phyloP scores from a whole-genome alignment of 2,329 filamentous ascomycete genomes.

The Annulohypoxylon truncatum region DNA sequence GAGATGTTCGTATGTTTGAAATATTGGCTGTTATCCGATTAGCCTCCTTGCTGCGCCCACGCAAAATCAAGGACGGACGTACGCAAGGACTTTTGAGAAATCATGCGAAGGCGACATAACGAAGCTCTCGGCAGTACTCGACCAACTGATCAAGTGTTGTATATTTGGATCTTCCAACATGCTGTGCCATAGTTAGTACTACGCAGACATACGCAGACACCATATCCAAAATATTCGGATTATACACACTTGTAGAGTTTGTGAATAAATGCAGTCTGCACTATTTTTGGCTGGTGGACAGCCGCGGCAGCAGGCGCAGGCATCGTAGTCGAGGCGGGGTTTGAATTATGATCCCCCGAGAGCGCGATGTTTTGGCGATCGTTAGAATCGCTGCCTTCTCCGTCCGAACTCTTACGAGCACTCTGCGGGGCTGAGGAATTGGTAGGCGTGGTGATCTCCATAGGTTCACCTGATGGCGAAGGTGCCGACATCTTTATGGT shows the following conservation, averaged over 20 bases:
- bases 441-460: slow-evolving; percentile 69
- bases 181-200: slow-evolving; percentile 60
- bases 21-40: slow-evolving; percentile 76
- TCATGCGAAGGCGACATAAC: slow-evolving; percentile 98
- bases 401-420: slow-evolving; percentile 59
- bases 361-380: slow-evolving; percentile 54
- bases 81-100: slow-evolving; percentile 98
- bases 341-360: slow-evolving; percentile 53
- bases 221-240: not conserved
- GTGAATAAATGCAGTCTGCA: slow-evolving; percentile 98
- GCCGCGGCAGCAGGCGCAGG: slow-evolving; percentile 70
- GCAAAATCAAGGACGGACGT: slow-evolving; percentile 56
- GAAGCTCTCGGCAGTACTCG: slow-evolving; percentile 92
- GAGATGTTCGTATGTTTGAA: slow-evolving; percentile 99
- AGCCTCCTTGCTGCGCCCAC: slow-evolving; percentile 34
- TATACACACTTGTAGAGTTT: slow-evolving; percentile 92
- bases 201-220: not conserved
- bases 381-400: slow-evolving; percentile 54
- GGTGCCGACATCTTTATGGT: slow-evolving; percentile 70
- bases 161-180: slow-evolving; percentile 97
- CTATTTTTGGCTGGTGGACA: slow-evolving; percentile 94
- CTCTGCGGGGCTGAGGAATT: slow-evolving; percentile 58
- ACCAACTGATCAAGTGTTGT: slow-evolving; percentile 97
- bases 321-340: slow-evolving; percentile 57
- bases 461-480: slow-evolving; percentile 65